Evolutionary conservation across 345 rosid species (phyloP), one percentile per base, ranked within the genome.

Genomic region (Salix brachista): DNA sequence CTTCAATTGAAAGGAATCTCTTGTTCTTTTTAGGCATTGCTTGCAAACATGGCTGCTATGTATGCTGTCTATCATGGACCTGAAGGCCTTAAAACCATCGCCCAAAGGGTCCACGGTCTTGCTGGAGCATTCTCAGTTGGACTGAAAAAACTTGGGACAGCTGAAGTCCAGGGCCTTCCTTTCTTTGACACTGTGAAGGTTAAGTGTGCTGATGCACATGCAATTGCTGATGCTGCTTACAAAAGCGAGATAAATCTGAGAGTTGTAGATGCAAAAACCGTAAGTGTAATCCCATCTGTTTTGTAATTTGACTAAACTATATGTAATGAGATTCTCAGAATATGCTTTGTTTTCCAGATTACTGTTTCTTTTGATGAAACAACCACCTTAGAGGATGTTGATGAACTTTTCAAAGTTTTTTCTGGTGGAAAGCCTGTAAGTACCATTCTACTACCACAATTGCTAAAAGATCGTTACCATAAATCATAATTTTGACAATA

Each of bases 21-120:
- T 74, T 83, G 73, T 71, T 71, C 69, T 71, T 54, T 84, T 64
- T 77, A 96, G 99, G 98, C 99, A 21, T 83, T 96, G 77, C 98
- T 96, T 70, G 99, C 99, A 72, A 96, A 96, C 82, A 96, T 96
- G 99, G 91, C 99, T 83, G 96, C 94, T 9, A 96, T 96, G 99
- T 96, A 81, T 82, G 94, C 97, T 77, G 97, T 96, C 83, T 96
- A 96, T 86, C 99, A 96, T 69, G 99, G 99, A 80, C 99, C 98
- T 62, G 92, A 82, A 76, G 97, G 98, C 84, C 86, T 93, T 14
- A 93, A 91, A 89, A 70, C 87, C 67, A 93, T 93, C 56, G 90
- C 94, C 6, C 88, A 90, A 78, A 90, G 99, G 52, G 98, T 92
- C 34, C 97, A 93, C 80, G 99, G 99, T 80, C 96, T 96, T 77